Evolutionary conservation across 2,329 filamentous ascomycete genomes (phyloP).

Genomic region (Sporothrix euskadiensis): DNA sequence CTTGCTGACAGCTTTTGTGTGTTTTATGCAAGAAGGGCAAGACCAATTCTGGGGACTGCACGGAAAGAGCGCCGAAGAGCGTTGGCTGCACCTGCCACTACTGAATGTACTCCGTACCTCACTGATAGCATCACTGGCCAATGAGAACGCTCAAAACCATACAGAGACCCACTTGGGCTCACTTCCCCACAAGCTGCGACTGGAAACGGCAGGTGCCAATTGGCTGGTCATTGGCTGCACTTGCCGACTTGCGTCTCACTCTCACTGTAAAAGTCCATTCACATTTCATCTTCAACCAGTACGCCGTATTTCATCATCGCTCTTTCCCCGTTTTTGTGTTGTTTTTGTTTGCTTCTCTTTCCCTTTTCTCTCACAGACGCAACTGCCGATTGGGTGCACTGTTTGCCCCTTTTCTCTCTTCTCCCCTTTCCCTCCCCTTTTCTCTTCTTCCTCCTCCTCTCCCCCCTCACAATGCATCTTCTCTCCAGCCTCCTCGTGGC

Average conservation of each 20-base stretch:
- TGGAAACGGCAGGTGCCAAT: constrained; percentile 21
- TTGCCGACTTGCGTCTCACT: constrained; percentile 5
- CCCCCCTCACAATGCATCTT: constrained; percentile 10
- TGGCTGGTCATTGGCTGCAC: constrained; percentile 15
- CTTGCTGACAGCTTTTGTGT: neutral
- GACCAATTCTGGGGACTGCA: neutral
- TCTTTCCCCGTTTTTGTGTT: neutral
- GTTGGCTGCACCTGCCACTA: neutral
- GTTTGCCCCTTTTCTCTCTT: neutral
- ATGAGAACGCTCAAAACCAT: neutral
- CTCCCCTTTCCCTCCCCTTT: neutral
- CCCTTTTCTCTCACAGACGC: neutral
- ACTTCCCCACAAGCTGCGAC: neutral
- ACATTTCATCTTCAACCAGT: neutral
- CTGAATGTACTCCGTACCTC: neutral
- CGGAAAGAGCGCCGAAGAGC: neutral
- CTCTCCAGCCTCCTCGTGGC: constrained; percentile 2
- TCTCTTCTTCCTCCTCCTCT: neutral
- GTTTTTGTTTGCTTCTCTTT: neutral
- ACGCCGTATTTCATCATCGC: neutral
- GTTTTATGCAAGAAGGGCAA: neutral
- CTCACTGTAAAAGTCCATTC: neutral
- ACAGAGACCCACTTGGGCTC: neutral
- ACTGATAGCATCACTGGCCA: neutral
- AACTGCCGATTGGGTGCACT: neutral